A percentile compares a stretch with the other conserved stretches of the same genome.
These are phyloP conservation scores for Suillus decipiens DNA, from an alignment of 768 basidiomycete species.

Conservation along the genomic window DNA sequence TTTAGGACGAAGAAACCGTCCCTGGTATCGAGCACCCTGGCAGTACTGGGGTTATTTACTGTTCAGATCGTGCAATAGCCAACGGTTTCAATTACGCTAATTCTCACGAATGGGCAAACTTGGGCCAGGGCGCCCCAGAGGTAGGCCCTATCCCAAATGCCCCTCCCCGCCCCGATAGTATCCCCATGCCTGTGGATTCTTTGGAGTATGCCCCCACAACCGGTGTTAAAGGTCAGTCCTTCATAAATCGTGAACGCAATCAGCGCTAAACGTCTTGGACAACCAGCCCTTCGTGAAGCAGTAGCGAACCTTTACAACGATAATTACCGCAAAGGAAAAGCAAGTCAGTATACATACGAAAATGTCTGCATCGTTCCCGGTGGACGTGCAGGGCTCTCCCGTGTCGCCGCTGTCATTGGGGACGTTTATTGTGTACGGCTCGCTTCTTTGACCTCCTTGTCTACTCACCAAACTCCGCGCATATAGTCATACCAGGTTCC, in stretches of 20 bases:
- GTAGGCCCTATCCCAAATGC: conserved; percentile 83
- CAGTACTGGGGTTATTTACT: conserved; percentile 72
- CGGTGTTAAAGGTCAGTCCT: conserved; percentile 71
- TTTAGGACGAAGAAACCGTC: conserved; percentile 83
- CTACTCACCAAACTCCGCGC: conserved; percentile 6
- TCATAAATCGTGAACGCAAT: not conserved
- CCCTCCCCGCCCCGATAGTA: conserved; percentile 60
- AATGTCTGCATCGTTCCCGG: conserved; percentile 96
- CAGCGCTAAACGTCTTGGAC: conserved; percentile 12
- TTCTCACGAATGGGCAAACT: conserved; percentile 82
- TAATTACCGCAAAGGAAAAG: conserved; percentile 80
- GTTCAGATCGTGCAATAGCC: conserved; percentile 92
- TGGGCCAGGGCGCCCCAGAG: conserved; percentile 93
- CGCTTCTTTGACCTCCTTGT: not conserved
- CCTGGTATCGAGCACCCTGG: conserved; percentile 85
- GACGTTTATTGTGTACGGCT: conserved; percentile 77
- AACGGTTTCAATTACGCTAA: conserved; percentile 86
- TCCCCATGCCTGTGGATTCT: conserved; percentile 68
- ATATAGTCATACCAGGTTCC: conserved; percentile 83
- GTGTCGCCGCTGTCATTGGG: conserved; percentile 89
- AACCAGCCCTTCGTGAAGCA: conserved; percentile 75
- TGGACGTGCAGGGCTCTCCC: conserved; percentile 85
- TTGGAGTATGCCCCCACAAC: conserved; percentile 93
- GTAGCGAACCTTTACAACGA: conserved; percentile 90
- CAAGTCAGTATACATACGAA: conserved; percentile 85